phyloP scores from a whole-genome alignment of 2,329 filamentous ascomycete species.

The Xylaria sp. region DNA sequence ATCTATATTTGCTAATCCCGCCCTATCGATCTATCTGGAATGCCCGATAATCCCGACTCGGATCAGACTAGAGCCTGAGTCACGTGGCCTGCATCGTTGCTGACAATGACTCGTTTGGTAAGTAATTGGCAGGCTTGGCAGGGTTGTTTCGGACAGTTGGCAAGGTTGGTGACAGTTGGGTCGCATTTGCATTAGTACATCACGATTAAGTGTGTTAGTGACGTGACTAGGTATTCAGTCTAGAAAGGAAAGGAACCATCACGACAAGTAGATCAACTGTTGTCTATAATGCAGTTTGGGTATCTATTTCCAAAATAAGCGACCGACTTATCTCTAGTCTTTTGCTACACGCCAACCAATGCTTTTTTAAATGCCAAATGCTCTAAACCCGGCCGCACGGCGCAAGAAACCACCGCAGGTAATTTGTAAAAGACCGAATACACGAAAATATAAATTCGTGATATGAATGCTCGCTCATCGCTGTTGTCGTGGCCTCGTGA shows the following conservation, averaged over 20 bases:
- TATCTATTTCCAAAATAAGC: constrained; percentile 29
- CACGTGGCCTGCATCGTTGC: not conserved
- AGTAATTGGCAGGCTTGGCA: too few relatives aligned
- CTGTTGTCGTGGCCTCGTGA: constrained; percentile 51
- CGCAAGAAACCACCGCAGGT: not conserved
- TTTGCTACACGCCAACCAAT: constrained; percentile 16
- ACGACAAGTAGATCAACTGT: not conserved
- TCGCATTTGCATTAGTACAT: not conserved
- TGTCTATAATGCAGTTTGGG: constrained; percentile 27
- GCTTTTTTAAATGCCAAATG: constrained; percentile 23
- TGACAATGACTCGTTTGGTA: not conserved
- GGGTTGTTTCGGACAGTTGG: not conserved
- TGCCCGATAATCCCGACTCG: constrained; percentile 14
- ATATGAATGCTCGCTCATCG: constrained; percentile 28
- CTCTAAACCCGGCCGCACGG: constrained; percentile 3
- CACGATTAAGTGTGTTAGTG: too few relatives aligned
- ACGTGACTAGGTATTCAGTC: too few relatives aligned
- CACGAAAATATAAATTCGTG: not conserved
- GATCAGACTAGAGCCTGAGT: not conserved
- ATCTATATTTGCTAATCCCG: constrained; percentile 3
- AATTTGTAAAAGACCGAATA: constrained; percentile 1
- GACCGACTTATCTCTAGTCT: constrained; percentile 8
- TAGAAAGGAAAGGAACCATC: not conserved
- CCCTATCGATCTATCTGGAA: constrained; percentile 7
- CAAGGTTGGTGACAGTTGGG: not conserved